These are phyloP conservation scores for Diaporthe vaccinii DNA, from an alignment of 2,329 filamentous ascomycete genomes.

Conservation along the genomic window DNA sequence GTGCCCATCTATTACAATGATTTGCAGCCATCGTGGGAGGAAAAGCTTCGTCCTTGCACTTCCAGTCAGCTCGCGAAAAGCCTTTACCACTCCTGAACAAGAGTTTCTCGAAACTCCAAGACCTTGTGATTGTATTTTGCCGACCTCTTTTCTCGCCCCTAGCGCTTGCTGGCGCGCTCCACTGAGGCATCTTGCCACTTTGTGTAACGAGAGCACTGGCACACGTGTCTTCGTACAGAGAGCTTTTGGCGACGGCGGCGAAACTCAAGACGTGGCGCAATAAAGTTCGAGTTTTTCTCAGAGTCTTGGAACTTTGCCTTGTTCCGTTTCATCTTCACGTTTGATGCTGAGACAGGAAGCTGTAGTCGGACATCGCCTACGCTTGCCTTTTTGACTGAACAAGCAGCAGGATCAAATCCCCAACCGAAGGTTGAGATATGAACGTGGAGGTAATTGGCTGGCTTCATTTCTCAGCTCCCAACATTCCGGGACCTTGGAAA, in stretches of 20 bases:
- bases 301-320: neutral
- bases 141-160: neutral
- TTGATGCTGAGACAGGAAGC: neutral
- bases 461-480: neutral
- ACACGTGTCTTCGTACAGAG: neutral
- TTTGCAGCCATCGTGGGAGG: neutral
- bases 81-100: rapidly evolving
- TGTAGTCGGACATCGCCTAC: neutral
- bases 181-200: neutral
- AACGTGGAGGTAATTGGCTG: neutral
- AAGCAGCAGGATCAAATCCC: neutral
- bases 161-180: neutral
- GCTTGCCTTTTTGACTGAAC: neutral
- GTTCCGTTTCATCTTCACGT: neutral
- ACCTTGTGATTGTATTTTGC: neutral
- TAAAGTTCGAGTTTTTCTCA: neutral
- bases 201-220: neutral
- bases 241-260: neutral
- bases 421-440: neutral
- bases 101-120: no score
- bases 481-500: neutral
- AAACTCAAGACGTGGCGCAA: neutral
- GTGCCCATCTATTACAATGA: no score
- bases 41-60: neutral
- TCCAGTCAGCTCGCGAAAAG: neutral